A percentile compares a stretch with the other conserved stretches of the same genome.
phyloP scores from a whole-genome alignment of 805 yeast species.

The Yamadazyma ubonensis region DNA sequence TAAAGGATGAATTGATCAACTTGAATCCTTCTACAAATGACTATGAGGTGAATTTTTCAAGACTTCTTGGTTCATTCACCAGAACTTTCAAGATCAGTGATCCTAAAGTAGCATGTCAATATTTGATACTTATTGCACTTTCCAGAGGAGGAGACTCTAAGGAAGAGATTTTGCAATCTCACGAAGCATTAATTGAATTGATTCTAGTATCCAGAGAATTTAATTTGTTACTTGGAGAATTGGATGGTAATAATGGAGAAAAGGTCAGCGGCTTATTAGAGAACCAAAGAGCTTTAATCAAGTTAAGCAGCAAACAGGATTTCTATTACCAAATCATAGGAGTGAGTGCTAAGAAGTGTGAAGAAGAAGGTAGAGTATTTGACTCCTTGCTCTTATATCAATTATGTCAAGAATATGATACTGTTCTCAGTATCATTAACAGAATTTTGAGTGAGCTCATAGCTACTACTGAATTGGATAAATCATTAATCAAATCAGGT shows the following conservation, averaged over 20 bases:
- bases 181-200: slow-evolving; percentile 78
- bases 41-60: slow-evolving; percentile 50
- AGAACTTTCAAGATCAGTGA: slow-evolving; percentile 80
- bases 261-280: slow-evolving; percentile 84
- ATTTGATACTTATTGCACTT: slow-evolving; percentile 68
- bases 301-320: slow-evolving; percentile 54
- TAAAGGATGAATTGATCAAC: slow-evolving; percentile 35
- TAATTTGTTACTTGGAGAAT: slow-evolving; percentile 76
- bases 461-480: slow-evolving; percentile 66
- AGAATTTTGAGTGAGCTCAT: slow-evolving; percentile 75
- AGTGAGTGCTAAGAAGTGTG: slow-evolving; percentile 81
- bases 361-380: slow-evolving; percentile 83
- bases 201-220: slow-evolving; percentile 86
- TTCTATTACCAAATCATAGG: slow-evolving; percentile 74
- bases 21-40: slow-evolving; percentile 31
- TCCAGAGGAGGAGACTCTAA: slow-evolving; percentile 33
- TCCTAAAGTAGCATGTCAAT: slow-evolving; percentile 91
- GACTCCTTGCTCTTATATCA: slow-evolving; percentile 87
- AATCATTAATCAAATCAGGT: slow-evolving; percentile 48
- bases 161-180: slow-evolving; percentile 57
- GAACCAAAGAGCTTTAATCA: slow-evolving; percentile 64
- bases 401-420: slow-evolving; percentile 81
- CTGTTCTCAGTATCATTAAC: slow-evolving; percentile 73
- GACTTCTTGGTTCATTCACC: slow-evolving; percentile 76
- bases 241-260: slow-evolving; percentile 64